Base-by-base conservation (phyloP, 441 rosid species). In the Arabidopsis hybrid region DNA sequence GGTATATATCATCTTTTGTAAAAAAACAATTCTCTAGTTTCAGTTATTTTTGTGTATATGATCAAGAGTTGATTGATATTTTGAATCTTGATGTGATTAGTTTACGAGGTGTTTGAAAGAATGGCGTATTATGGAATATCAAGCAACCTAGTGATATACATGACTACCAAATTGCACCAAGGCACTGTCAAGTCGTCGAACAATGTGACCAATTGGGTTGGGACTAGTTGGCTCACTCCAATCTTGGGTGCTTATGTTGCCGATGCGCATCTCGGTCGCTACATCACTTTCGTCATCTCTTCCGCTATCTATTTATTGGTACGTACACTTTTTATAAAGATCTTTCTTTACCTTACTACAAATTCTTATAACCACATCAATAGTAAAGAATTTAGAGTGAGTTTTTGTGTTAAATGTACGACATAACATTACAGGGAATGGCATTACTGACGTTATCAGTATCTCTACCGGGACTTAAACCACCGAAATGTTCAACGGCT, bases 251-350 rank as follows among this genome's bases (percentile, higher is more conserved):
- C 98, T 1, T 95, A 95, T 45, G 72, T 74, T 2, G 75, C 78
- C 0, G 78, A 73, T 4, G 81, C 75, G 58, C 85, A 43, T 83
- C 87, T 72, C 72, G 97, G 98, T n/a, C 99, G 99, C 3, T 95
- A 95, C 56, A 79, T 88, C 86, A 93, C 97, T 31, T 92, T 95
- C 36, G 38, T 87, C 53, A 21, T 83, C 5, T 83, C 96, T 5
- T 79, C 78, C 17, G 3, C 43, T 0, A 79, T 95, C 52, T 95
- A 90, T 57, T 79, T 95, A 58, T 11, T 60, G 72, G 98, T 92
- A 78, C 0, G 36, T 21, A 52, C 29, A 26, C 8, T 0, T 21
- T 51, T 53, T 11, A 11, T 53, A 3, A 26, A 26, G 29, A 26
- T 26, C 3, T 26, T 26, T 26, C 29, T 26, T 26, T 26, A 26